Conservation (phyloP, 306 rosid genomes). For the Fragaria ananassa region DNA sequence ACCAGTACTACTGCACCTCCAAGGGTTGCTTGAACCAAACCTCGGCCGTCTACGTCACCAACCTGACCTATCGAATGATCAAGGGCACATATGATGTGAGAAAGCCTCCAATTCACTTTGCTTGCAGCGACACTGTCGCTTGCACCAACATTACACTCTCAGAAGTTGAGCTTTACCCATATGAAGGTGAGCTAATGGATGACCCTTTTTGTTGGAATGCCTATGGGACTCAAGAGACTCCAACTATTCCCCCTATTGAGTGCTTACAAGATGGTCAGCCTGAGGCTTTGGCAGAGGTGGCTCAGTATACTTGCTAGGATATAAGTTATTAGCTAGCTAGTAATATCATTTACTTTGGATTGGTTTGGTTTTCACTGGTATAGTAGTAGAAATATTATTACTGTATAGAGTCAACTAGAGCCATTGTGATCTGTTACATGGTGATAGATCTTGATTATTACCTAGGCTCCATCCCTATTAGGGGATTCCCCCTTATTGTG, state of each 20-base stretch:
- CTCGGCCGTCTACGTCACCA: constrained; percentile 67
- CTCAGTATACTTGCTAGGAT: constrained; percentile 46
- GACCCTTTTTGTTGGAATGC: constrained; percentile 98
- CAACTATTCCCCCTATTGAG: constrained; percentile 79
- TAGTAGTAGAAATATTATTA: background rate
- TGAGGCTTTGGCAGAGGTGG: constrained; percentile 35
- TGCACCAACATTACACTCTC: constrained; percentile 86
- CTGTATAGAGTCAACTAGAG: constrained; percentile 33
- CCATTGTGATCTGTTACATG: constrained; percentile 14
- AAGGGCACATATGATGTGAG: constrained; percentile 92
- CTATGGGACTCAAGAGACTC: constrained; percentile 68
- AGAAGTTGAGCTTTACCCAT: constrained; percentile 77
- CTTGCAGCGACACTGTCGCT: constrained; percentile 79
- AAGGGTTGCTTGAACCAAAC: constrained; percentile 76
- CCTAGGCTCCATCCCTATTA: constrained; percentile 11
- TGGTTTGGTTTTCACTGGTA: background rate
- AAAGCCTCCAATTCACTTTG: constrained; percentile 86
- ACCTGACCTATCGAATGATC: constrained; percentile 58
- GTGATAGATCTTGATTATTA: background rate
- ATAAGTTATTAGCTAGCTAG: background rate
- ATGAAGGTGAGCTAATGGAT: constrained; percentile 72
- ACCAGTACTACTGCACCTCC: constrained; percentile 79
- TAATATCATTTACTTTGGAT: background rate
- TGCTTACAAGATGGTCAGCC: constrained; percentile 83
- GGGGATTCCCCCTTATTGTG: constrained; percentile 17